Base-by-base conservation (phyloP, 192 early-diverging fungal species). In the Backusella liffmaniae region DNA sequence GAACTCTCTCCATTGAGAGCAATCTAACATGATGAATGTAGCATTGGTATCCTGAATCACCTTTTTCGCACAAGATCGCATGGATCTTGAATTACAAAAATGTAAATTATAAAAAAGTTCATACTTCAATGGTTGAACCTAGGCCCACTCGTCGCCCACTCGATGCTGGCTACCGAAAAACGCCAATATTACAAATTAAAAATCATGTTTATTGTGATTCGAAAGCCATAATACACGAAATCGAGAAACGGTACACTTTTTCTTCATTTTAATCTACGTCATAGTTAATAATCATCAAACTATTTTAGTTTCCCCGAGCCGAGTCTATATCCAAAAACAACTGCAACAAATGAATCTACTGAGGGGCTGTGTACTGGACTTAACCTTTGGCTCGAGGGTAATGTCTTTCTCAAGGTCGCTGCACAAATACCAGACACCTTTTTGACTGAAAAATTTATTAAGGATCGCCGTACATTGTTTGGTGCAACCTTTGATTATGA, bases 141-240 rank as follows among this genome's bases (percentile, higher is more conserved):
- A 70, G 79, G 18, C 74, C 74, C 18, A 30, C 34, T 46, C 79
- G 79, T 62, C 21, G 70, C 12, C 71, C 79, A 26, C 51, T 80
- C 7, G 79, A 80, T 53, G 79, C 70, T 13, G 74, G 74, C 12
- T 80, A 80, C n/a, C 70, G 79, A 18, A 80, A 80, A 32, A 80
- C 79, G 46, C 79, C 79, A 21, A 76, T 80, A 46, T 53, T 80
- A 10, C 79, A 80, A 46, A 76, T 80, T 32, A 66, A 65, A 16
- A 73, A 76, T 35, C 65, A 80, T 34, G 71, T 72, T 9, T 80
- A 73, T 39, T 80, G 79, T 39, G 74, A 80, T 30, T 68, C 79
- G 0, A 76, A 80, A 44, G 26, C n/a, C 18, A 80, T 80, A 51
- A 6, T 80, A 13, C 39, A n/a, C 10, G 70, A 68, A 35, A 13